Evolutionary conservation across 1,284 basidiomycete species (phyloP).

Genomic region (Acaromyces ingoldii): DNA sequence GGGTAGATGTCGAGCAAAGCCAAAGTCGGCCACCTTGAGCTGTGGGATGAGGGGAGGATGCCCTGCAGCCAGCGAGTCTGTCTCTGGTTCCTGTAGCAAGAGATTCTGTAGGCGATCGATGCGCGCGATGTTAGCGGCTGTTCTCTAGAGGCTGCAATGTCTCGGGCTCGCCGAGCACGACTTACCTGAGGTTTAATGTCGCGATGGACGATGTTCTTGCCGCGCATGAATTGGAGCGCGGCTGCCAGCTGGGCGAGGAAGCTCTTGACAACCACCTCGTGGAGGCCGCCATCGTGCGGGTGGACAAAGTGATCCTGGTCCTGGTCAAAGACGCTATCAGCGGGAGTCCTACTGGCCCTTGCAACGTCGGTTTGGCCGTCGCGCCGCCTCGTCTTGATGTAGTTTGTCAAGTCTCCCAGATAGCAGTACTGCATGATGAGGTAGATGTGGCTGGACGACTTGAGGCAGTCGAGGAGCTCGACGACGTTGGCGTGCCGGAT

Average conservation of each 20-base stretch:
- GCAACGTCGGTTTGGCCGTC: not conserved
- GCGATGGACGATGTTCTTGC: slow-evolving; percentile 84
- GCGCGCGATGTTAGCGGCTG: no score
- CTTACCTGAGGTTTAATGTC: slow-evolving; percentile 86
- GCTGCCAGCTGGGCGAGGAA: slow-evolving; percentile 92
- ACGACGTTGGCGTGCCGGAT: slow-evolving; percentile 91
- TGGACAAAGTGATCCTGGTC: slow-evolving; percentile 64
- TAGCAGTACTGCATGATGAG: slow-evolving; percentile 97
- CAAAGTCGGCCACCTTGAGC: slow-evolving; percentile 74
- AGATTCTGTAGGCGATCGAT: slow-evolving; percentile 66
- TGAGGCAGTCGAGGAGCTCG: slow-evolving; percentile 84
- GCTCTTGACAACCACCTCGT: slow-evolving; percentile 83
- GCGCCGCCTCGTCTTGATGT: slow-evolving; percentile 61
- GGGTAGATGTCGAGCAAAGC: slow-evolving; percentile 87
- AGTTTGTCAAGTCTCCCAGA: slow-evolving; percentile 88
- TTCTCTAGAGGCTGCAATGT: no score
- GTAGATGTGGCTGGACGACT: slow-evolving; percentile 88
- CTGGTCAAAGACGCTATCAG: slow-evolving; percentile 11
- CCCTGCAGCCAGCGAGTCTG: slow-evolving; percentile 71
- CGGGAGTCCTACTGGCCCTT: slow-evolving; percentile 6
- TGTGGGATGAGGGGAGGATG: slow-evolving; percentile 68
- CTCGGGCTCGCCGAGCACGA: not conserved
- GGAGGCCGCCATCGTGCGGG: slow-evolving; percentile 80
- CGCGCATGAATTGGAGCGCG: slow-evolving; percentile 85
- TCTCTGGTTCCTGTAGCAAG: slow-evolving; percentile 74